These are phyloP conservation scores for Zhuliangozyma blackwelliae DNA, from an alignment of 1,139 yeast genomes.

Conservation along the genomic window DNA sequence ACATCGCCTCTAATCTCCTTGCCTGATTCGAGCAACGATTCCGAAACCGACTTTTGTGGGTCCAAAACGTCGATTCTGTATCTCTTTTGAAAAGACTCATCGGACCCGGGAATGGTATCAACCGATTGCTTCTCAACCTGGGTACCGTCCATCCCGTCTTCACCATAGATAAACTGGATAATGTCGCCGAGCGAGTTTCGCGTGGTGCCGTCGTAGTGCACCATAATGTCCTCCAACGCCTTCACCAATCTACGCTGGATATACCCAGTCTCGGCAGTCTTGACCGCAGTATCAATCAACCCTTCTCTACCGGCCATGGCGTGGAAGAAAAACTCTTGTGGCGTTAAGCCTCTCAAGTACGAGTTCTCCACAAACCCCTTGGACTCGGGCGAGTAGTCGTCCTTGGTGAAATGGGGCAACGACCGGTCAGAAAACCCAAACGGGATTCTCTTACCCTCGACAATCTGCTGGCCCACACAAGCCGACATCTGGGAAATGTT, in stretches of 20 bases:
- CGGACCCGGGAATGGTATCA: conserved; percentile 93
- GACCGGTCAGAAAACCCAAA: conserved; percentile 96
- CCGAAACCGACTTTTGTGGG: conserved; percentile 57
- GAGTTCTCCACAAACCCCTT: conserved; percentile 98
- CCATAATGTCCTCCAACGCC: conserved; percentile 98
- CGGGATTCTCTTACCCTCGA: conserved; percentile 98
- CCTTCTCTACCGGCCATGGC: conserved; percentile 99
- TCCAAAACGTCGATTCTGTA: conserved; percentile 87
- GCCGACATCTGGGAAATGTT: conserved; percentile 99
- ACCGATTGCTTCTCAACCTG: conserved; percentile 97
- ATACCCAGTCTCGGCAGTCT: conserved; percentile 98
- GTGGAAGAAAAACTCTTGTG: conserved; percentile 98
- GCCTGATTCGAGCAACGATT: conserved; percentile 80
- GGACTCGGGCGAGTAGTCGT: conserved; percentile 96
- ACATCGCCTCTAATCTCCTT: conserved; percentile 89
- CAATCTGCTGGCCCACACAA: conserved; percentile 99
- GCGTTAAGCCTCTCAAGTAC: conserved; percentile 93
- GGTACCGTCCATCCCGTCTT: conserved; percentile 98
- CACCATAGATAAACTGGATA: conserved; percentile 96
- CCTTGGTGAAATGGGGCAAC: conserved; percentile 95
- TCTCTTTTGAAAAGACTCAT: conserved; percentile 73
- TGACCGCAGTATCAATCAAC: conserved; percentile 97
- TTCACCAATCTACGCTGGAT: conserved; percentile 98
- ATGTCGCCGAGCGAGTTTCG: conserved; percentile 96
- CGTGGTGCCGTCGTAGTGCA: conserved; percentile 97